A percentile compares a stretch with the other conserved stretches of the same genome.
Conservation (phyloP, 495 filamentous ascomycete genomes). For the Penicillium turbatum region DNA sequence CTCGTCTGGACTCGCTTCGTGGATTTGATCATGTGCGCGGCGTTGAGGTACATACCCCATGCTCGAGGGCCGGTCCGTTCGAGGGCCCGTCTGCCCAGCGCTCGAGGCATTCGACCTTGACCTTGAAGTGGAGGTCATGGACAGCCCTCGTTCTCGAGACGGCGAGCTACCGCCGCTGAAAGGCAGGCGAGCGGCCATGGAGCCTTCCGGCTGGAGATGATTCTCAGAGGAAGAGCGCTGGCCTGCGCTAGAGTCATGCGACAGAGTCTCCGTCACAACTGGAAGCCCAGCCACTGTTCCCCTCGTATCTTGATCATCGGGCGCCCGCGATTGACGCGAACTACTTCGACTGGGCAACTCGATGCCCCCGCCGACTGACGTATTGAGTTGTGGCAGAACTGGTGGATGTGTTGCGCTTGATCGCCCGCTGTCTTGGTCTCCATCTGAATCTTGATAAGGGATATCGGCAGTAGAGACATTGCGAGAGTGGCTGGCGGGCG, state of each 20-base stretch:
- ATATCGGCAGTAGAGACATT: slow-evolving; percentile 31
- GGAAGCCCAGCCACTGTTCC: slow-evolving; percentile 10
- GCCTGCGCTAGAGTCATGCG: slow-evolving; percentile 4
- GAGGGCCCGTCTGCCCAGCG: slow-evolving; percentile 27
- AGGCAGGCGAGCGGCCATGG: slow-evolving; percentile 49
- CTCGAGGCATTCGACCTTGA: slow-evolving; percentile 44
- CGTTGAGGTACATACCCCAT: slow-evolving; percentile 74
- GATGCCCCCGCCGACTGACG: slow-evolving; percentile 50
- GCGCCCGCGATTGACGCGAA: slow-evolving; percentile 49
- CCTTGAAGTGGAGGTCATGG: slow-evolving; percentile 42
- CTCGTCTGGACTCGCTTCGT: slow-evolving; percentile 54
- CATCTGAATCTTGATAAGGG: slow-evolving; percentile 47
- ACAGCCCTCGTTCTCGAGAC: slow-evolving; percentile 46
- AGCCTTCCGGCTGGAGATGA: slow-evolving; percentile 30
- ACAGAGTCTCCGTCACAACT: slow-evolving; percentile 22
- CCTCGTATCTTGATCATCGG: slow-evolving; percentile 25
- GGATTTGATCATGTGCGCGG: slow-evolving; percentile 53
- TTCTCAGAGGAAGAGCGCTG: slow-evolving; percentile 11
- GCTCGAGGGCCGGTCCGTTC: slow-evolving; percentile 57
- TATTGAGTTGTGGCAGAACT: slow-evolving; percentile 56
- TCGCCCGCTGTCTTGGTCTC: slow-evolving; percentile 23
- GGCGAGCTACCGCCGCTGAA: slow-evolving; percentile 53
- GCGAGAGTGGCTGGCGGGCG: slow-evolving; percentile 24
- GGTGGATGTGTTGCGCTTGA: slow-evolving; percentile 37
- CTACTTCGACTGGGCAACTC: slow-evolving; percentile 60